Conservation (phyloP, 306 rosid genomes). For the Mimosa bimucronata region DNA sequence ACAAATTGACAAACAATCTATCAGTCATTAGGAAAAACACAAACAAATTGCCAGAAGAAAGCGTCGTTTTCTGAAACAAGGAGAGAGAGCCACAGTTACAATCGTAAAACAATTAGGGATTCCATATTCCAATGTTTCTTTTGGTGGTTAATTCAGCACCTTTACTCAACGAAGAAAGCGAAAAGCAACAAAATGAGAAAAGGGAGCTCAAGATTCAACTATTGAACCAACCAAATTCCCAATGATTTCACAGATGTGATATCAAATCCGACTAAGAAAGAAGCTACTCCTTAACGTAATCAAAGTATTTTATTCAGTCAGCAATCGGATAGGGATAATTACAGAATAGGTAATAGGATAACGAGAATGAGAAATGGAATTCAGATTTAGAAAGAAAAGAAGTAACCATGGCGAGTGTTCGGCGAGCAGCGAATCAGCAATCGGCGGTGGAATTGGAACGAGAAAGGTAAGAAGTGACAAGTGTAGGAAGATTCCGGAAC, state of each 20-base stretch:
- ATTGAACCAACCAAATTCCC: slow-evolving; percentile 20
- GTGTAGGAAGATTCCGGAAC: slow-evolving; percentile 38
- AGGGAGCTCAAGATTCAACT: background rate
- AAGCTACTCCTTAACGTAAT: too few relatives aligned
- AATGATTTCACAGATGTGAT: slow-evolving; percentile 1
- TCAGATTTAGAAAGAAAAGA: background rate
- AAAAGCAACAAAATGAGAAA: background rate
- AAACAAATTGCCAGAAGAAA: background rate
- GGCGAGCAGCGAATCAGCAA: background rate
- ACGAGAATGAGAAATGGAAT: background rate
- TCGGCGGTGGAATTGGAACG: slow-evolving; percentile 10
- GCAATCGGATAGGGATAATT: slow-evolving; percentile 5
- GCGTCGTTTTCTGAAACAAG: slow-evolving; percentile 37
- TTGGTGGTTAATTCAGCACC: background rate
- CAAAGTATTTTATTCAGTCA: too few relatives aligned
- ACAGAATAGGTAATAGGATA: background rate
- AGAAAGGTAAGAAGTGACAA: background rate
- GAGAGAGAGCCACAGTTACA: background rate
- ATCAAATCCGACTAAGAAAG: background rate
- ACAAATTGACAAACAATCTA: slow-evolving; percentile 5
- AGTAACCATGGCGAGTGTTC: slow-evolving; percentile 42
- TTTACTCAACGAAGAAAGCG: background rate
- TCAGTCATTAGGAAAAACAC: background rate
- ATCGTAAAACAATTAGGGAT: background rate
- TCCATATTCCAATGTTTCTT: background rate